Percentiles rank a stretch among this genome's conserved stretches.
These are phyloP conservation scores for Geoglossum glabrum DNA, from an alignment of 495 filamentous ascomycete species.

Conservation along the genomic window DNA sequence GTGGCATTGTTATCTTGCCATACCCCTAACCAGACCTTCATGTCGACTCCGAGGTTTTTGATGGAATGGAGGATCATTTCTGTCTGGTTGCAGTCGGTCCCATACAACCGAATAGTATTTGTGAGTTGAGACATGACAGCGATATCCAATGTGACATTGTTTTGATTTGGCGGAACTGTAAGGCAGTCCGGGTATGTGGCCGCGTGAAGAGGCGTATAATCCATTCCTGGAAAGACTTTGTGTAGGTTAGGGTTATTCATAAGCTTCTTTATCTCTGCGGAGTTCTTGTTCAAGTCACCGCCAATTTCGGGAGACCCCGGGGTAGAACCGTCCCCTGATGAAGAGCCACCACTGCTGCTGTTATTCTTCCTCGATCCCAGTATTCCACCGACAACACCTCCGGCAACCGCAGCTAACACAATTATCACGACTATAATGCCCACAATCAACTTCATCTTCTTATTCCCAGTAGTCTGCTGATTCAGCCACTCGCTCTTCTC, in stretches of 20 bases:
- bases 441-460: conserved; percentile 52
- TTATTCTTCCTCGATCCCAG: conserved; percentile 26
- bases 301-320: conserved; percentile 20
- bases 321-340: conserved; percentile 1
- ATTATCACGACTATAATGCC: conserved; percentile 36
- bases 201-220: conserved; percentile 82
- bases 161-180: conserved; percentile 59
- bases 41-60: conserved; percentile 46
- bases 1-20: conserved; percentile 77
- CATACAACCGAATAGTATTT: conserved; percentile 76
- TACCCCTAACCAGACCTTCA: conserved; percentile 91
- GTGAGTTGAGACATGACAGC: conserved; percentile 84
- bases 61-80: conserved; percentile 82
- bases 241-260: conserved; percentile 65
- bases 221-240: conserved; percentile 91
- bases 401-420: conserved; percentile 49
- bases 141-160: conserved; percentile 83
- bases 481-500: conserved; percentile 39
- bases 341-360: conserved; percentile 8
- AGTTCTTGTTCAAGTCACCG: conserved; percentile 53
- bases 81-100: conserved; percentile 95
- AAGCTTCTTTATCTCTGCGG: conserved; percentile 57
- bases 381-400: conserved; percentile 60
- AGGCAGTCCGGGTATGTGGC: conserved; percentile 70
- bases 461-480: conserved; percentile 37